Base-by-base conservation (phyloP, 1,284 basidiomycete species). In the Trametes polyzona region DNA sequence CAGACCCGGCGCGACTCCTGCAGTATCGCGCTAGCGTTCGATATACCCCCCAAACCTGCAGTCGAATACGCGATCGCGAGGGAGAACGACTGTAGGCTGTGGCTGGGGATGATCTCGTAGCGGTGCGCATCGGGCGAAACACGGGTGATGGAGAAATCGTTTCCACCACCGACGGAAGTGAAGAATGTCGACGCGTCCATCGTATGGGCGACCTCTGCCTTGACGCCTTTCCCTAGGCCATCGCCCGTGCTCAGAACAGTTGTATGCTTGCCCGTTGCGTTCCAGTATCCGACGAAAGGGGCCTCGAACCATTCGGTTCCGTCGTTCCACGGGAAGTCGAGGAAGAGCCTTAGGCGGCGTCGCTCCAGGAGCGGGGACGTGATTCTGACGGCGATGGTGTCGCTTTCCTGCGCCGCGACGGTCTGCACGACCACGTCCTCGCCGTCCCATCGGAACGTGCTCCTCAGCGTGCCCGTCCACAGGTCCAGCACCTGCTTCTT, bases 301-400 rank as follows among this genome's bases (percentile, higher is more conserved):
- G 80, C 83, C 23, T 76, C 75, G 67, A 85, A 86, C 63, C 84
- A 83, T 17, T 69, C 55, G 37, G 65, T 71, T 3, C 83, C 84
- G 59, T 84, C 83, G 65, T 80, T 81, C 82, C 83, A 86, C 8
- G 83, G 83, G 64, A 83, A 85, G 65, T 86, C 83, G n/a, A 86
- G 59, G 68, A 83, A 84, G 0, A 84, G 19, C 0, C 78, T 80
- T 5, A 84, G 67, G 42, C 69, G 69, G 5, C 76, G 75, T n/a
- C 65, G 57, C 23, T 61, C 17, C 8, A 86, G 37, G 16, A 83
- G 71, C 1, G 70, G 17, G 11, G 83, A 84, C 1, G 65, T 46
- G 44, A 85, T 62, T 9, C 59, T 67, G 24, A 85, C 65, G 2
- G 68, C 78, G 24, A 85, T 62, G 1, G 73, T 71, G 62, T 78